Base-by-base conservation (phyloP, 2,329 filamentous ascomycete genomes). In the Calonectria henricotiae region DNA sequence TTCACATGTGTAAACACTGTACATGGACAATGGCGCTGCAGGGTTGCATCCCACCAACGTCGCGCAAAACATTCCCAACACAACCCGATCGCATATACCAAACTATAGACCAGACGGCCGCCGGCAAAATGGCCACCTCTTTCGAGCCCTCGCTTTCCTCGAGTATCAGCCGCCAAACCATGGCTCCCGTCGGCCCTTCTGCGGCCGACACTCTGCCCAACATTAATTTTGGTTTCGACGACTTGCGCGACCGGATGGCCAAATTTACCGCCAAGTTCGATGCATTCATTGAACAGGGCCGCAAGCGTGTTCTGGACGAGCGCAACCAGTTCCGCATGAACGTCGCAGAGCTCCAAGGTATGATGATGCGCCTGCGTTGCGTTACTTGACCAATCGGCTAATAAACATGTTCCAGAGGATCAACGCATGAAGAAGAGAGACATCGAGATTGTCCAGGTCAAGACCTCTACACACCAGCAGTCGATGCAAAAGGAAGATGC, bases 221-320 rank as follows among this genome's bases (percentile, higher is more conserved):
- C 80, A 93, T 97, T 82, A 95, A 98, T 83, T 98, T 99, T 82
- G 95, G 95, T 69, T 98, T 98, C 82, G 95, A 98, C 77, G 94
- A 98, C 76, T 85, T 99, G 80, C 95, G 96, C 83, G 94, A 96
- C 79, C 93, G 95, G 83, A 98, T 99, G 96, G 89, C 92, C 65
- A 94, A 93, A 73, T 99, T 99, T 81, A 98, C 93, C 0, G 89
- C 90, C 9, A 93, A 91, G 76, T 99, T 99, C 77, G 96, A 99
- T 80, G 91, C 92, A 0, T 98, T 98, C 77, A 98, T 99, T 73
- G 96, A 98, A 79, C 91, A 94, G 73, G 95, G 95, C 0, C 89
- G 96, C 61, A 97, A 97, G 82, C 90, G 94, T 64, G 94, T 98
- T 0, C 82, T 98, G 8, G 95, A 98, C 78, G 95, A 98, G 85